Percentiles rank a stretch among this genome's conserved stretches.
Conservation (phyloP, 1,139 yeast genomes). For the Diutina neorugosa region DNA sequence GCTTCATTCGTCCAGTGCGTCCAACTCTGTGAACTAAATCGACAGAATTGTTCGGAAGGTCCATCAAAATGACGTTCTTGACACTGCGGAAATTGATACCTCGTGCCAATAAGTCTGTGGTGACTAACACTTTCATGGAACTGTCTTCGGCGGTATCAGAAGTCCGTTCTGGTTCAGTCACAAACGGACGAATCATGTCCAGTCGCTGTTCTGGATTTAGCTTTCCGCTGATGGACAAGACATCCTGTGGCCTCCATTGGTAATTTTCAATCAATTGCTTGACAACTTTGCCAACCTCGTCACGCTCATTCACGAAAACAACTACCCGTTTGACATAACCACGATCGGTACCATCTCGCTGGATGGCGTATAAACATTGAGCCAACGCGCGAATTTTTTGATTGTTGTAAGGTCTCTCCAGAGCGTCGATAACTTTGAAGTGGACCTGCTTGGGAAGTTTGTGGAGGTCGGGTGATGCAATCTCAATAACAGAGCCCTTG, state of each 20-base stretch:
- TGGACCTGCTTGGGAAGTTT: slow-evolving; percentile 67
- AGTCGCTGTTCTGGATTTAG: slow-evolving; percentile 48
- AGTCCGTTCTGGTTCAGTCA: slow-evolving; percentile 26
- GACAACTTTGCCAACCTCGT: slow-evolving; percentile 48
- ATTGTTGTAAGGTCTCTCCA: slow-evolving; percentile 66
- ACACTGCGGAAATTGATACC: slow-evolving; percentile 82
- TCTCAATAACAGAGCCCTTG: slow-evolving; percentile 34
- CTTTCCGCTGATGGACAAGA: slow-evolving; percentile 53
- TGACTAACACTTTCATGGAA: slow-evolving; percentile 51
- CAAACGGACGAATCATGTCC: slow-evolving; percentile 45
- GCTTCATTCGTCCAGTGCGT: slow-evolving; percentile 88
- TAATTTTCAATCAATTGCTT: slow-evolving; percentile 38
- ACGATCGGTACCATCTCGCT: slow-evolving; percentile 70
- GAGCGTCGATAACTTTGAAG: slow-evolving; percentile 65
- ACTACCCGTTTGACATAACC: slow-evolving; percentile 73
- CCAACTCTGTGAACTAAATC: slow-evolving; percentile 90
- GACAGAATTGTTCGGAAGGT: slow-evolving; percentile 72
- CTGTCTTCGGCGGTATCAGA: slow-evolving; percentile 11
- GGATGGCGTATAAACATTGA: slow-evolving; percentile 78
- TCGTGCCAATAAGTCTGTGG: slow-evolving; percentile 86
- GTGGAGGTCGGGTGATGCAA: slow-evolving; percentile 76
- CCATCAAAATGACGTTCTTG: slow-evolving; percentile 72
- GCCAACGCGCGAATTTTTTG: slow-evolving; percentile 76
- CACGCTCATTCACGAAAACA: slow-evolving; percentile 73
- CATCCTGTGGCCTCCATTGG: slow-evolving; percentile 37